Conservation (phyloP, 805 yeast species). For the Isabelozyma rhagii region DNA sequence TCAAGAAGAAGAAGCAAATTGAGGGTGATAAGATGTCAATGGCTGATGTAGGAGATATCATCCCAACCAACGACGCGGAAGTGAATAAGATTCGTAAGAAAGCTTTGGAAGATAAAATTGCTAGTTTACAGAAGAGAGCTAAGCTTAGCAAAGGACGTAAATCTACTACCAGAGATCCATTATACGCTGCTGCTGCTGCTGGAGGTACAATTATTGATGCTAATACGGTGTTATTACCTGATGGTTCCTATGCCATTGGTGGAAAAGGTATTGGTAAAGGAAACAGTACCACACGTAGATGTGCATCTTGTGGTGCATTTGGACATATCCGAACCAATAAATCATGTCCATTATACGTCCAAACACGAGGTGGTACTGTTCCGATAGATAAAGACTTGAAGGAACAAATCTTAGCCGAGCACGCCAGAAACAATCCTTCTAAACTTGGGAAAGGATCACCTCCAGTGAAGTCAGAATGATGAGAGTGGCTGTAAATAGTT, state of each 20-base stretch:
- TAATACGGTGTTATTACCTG: slow-evolving; percentile 41
- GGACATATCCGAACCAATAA: slow-evolving; percentile 94
- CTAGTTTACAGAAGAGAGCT: slow-evolving; percentile 69
- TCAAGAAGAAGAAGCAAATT: slow-evolving; percentile 64
- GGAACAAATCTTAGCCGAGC: neutral
- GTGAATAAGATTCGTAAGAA: slow-evolving; percentile 74
- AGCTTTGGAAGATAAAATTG: slow-evolving; percentile 77
- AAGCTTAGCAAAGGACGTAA: slow-evolving; percentile 33
- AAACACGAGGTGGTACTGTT: slow-evolving; percentile 28
- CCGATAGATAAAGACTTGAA: neutral
- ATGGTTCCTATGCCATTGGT: slow-evolving; percentile 44
- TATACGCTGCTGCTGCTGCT: slow-evolving; percentile 40
- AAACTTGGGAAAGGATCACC: neutral
- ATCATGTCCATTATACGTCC: slow-evolving; percentile 78
- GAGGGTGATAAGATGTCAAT: slow-evolving; percentile 54
- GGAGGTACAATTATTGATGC: slow-evolving; percentile 43
- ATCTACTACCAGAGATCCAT: slow-evolving; percentile 26
- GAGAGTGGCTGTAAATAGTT: neutral
- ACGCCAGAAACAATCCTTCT: neutral
- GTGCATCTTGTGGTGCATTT: slow-evolving; percentile 92
- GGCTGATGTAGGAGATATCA: slow-evolving; percentile 67
- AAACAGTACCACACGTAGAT: slow-evolving; percentile 71
- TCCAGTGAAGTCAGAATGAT: neutral
- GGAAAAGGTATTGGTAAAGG: slow-evolving; percentile 76
- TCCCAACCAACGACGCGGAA: slow-evolving; percentile 80